Conservation (phyloP, 2,329 filamentous ascomycete species). For the Pseudogymnoascus sp. region DNA sequence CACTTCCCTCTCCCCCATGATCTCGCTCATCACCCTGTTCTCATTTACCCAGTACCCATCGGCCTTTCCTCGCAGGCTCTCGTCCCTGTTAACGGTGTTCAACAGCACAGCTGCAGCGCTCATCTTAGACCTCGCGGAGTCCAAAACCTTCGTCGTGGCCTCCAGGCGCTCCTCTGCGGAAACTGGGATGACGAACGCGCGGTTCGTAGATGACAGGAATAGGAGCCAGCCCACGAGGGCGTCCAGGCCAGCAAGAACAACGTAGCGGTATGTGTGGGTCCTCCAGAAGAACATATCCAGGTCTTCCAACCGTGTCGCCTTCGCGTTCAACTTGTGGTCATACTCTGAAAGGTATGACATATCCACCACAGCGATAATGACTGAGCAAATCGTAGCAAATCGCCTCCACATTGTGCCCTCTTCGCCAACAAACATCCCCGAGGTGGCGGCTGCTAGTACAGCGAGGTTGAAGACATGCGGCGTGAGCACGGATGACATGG, state of each 20-base stretch:
- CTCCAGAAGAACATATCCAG: slow-evolving; percentile 68
- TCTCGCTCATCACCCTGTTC: slow-evolving; percentile 60
- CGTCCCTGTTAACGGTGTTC: slow-evolving; percentile 72
- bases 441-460: slow-evolving; percentile 66
- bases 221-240: slow-evolving; percentile 55
- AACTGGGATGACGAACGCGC: slow-evolving; percentile 61
- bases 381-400: slow-evolving; percentile 56
- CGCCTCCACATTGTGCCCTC: slow-evolving; percentile 63
- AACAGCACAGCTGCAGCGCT: slow-evolving; percentile 67
- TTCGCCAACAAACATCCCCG: slow-evolving; percentile 53
- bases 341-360: slow-evolving; percentile 58
- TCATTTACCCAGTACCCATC: slow-evolving; percentile 78
- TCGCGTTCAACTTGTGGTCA: slow-evolving; percentile 56
- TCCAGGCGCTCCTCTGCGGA: slow-evolving; percentile 61
- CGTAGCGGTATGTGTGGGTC: slow-evolving; percentile 52
- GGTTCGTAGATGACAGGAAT: slow-evolving; percentile 72
- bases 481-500: slow-evolving; percentile 61
- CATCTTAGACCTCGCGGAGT: slow-evolving; percentile 56
- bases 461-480: slow-evolving; percentile 77
- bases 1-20: slow-evolving; percentile 73
- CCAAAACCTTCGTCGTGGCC: slow-evolving; percentile 46
- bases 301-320: slow-evolving; percentile 53
- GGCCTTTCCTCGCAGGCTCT: slow-evolving; percentile 56
- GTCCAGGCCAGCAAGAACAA: slow-evolving; percentile 60
- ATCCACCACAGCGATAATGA: slow-evolving; percentile 55